A percentile compares a stretch with the other conserved stretches of the same genome.
These are phyloP conservation scores for Panicum miliaceum DNA, from an alignment of 176 grass and related monocot species.

Conservation along the genomic window DNA sequence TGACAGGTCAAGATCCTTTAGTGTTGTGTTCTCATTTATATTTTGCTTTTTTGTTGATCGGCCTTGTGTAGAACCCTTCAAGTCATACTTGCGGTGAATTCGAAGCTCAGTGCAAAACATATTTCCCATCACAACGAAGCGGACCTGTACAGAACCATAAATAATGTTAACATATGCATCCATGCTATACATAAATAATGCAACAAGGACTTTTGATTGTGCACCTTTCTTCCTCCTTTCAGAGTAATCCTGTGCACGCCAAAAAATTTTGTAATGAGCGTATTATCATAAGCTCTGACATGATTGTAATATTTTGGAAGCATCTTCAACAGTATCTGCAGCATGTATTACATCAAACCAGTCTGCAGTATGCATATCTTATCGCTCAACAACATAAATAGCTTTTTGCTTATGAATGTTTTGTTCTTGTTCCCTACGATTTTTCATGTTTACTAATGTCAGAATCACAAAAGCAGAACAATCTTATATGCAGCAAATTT, in stretches of 20 bases:
- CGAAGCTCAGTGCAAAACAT: constrained; percentile 96
- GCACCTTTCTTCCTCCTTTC: constrained; percentile 80
- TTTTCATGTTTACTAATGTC: constrained; percentile 28
- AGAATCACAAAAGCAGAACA: not conserved
- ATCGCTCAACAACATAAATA: constrained; percentile 44
- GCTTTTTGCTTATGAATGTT: constrained; percentile 19
- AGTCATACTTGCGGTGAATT: constrained; percentile 94
- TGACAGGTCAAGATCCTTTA: constrained; percentile 91
- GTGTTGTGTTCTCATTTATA: constrained; percentile 83
- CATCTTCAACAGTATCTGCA: constrained; percentile 99
- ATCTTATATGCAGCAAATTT: not conserved
- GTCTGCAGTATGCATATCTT: constrained; percentile 64
- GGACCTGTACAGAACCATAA: constrained; percentile 60
- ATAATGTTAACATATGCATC: constrained; percentile 29
- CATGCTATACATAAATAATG: constrained; percentile 19
- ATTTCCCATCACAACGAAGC: constrained; percentile 99
- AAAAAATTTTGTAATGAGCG: constrained; percentile 98
- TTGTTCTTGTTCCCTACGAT: constrained; percentile 5
- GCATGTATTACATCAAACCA: constrained; percentile 68
- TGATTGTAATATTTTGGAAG: constrained; percentile 96
- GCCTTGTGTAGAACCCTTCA: constrained; percentile 92
- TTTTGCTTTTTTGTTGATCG: constrained; percentile 86
- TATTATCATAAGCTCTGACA: constrained; percentile 99
- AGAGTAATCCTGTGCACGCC: constrained; percentile 90
- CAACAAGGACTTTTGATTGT: constrained; percentile 28